Percentiles rank a stretch among this genome's conserved stretches.
phyloP scores from a whole-genome alignment of 2,329 filamentous ascomycete species.

The Trichoderma pleuroti region DNA sequence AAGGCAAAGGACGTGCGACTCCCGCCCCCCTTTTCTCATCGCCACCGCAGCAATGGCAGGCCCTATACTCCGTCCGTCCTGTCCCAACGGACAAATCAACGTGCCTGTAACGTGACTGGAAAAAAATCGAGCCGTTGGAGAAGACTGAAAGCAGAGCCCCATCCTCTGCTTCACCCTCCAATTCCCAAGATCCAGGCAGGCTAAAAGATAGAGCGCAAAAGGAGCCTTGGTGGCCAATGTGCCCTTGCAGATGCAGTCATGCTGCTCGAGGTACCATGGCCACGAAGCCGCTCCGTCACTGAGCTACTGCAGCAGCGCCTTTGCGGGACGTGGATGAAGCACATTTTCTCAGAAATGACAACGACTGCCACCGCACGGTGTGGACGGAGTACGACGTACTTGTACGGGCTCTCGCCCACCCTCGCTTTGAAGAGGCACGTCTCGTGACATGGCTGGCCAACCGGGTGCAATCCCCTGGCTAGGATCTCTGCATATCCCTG shows the following conservation, averaged over 20 bases:
- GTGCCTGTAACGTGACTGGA: neutral
- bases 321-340: neutral
- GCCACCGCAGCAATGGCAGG: neutral
- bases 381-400: neutral
- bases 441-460: slow-evolving; percentile 14
- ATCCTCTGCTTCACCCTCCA: neutral
- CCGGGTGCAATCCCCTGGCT: slow-evolving; percentile 14
- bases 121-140: neutral
- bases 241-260: neutral
- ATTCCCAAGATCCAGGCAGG: neutral
- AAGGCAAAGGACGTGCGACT: neutral
- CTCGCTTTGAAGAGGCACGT: neutral
- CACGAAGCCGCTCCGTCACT: neutral
- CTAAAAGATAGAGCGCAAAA: neutral
- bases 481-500: slow-evolving; percentile 8
- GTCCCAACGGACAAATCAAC: neutral
- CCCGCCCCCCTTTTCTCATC: neutral
- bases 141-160: neutral
- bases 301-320: neutral
- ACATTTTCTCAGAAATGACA: neutral
- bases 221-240: neutral
- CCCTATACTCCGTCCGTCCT: neutral
- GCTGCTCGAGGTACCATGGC: neutral
- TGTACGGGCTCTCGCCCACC: neutral
- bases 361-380: neutral